phyloP scores from a whole-genome alignment of 1,284 basidiomycete genomes.

The Ceratorhiza oryzae-sativae region DNA sequence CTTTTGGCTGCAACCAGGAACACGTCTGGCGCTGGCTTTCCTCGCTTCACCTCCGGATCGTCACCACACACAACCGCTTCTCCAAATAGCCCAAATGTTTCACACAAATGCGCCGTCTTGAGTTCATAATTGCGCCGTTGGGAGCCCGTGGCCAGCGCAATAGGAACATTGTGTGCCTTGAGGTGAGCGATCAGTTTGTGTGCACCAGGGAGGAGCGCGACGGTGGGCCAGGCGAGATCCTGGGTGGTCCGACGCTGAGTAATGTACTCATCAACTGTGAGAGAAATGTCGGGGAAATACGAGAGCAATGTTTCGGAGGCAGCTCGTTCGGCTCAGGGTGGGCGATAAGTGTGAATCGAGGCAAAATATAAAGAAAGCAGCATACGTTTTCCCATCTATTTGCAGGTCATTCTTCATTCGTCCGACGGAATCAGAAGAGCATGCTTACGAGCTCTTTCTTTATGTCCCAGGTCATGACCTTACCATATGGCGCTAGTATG shows the following conservation, averaged over 20 bases:
- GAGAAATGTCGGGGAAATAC: constrained; percentile 71
- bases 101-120: constrained; percentile 66
- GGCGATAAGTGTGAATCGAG: no score
- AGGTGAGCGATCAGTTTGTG: constrained; percentile 69
- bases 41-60: constrained; percentile 58
- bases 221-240: constrained; percentile 69
- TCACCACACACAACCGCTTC: constrained; percentile 72
- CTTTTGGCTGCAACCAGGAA: constrained; percentile 71
- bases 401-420: not conserved
- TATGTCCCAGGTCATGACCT: constrained; percentile 82
- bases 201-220: constrained; percentile 72
- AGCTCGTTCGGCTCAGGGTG: constrained; percentile 68
- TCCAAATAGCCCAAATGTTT: constrained; percentile 66
- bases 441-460: constrained; percentile 62
- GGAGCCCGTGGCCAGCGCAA: constrained; percentile 78
- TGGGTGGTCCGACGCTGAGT: constrained; percentile 62
- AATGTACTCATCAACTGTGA: constrained; percentile 67
- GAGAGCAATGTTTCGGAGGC: constrained; percentile 71
- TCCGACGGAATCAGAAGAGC: not conserved
- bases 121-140: constrained; percentile 66
- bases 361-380: not conserved
- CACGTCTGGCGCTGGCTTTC: constrained; percentile 76
- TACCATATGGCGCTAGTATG: constrained; percentile 73
- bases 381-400: constrained; percentile 79
- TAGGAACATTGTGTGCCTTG: constrained; percentile 67